Evolutionary conservation across 2,329 filamentous ascomycete species (phyloP), one percentile per base, ranked within the genome.

Genomic region (Phoma sp.): DNA sequence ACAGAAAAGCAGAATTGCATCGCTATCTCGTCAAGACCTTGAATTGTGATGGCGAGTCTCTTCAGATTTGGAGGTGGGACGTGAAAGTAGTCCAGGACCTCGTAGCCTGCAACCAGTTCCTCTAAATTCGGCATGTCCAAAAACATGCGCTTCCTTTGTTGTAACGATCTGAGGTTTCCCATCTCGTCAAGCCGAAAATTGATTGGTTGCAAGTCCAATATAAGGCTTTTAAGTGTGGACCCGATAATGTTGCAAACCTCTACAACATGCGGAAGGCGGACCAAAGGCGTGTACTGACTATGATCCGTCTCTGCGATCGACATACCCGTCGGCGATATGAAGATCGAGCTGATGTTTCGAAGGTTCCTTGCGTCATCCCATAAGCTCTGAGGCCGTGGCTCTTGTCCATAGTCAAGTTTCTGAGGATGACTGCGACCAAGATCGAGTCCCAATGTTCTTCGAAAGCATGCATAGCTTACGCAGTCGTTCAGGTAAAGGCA

Each of bases 41-140:
- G 60, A 1, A 45, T 42, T 7, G 65, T 68, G 14, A 69, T 62
- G 0, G 69, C 68, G 22, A 70, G 51, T n/a, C 62, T 55, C 45
- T 63, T 68, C 4, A 72, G 40, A 11, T 64, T 68, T 24, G 64
- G 65, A 9, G 67, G 66, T 11, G 62, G 61, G 4, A 55, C 42
- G 4, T 50, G 57, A 40, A 70, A 69, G 45, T 65, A 67, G 32
- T 67, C 63, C 6, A 51, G 40, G 8, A 61, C 52, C 38, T 66
- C 61, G 39, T 52, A 66, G 35, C 62, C 66, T 46, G 61, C 58
- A 35, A 70, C 38, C 3, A 72, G 57, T 35, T 72, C 69, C 41
- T 70, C 65, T 5, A 72, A 51, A 3, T 57, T 52, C 1, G 44
- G 45, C 64, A 72, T 67, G 7, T 51, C 39, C 4, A 59, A n/a